phyloP scores from a whole-genome alignment of 73 alveolate species.

The Diophrys appendiculata region DNA sequence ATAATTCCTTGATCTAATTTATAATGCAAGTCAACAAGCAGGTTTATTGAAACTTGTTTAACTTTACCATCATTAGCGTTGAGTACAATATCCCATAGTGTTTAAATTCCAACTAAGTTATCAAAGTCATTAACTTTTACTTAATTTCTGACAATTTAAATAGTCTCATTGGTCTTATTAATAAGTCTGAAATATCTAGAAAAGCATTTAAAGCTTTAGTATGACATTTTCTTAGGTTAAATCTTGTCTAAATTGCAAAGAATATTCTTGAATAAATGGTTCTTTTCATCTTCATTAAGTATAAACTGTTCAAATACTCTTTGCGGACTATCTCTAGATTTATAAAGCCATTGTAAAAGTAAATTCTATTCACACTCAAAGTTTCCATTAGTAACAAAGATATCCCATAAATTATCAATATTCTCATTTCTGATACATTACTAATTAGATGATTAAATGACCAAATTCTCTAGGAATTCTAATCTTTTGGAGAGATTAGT shows the following conservation, averaged over 20 bases:
- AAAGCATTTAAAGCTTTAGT: constrained; percentile 50
- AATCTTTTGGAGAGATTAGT: constrained; percentile 40
- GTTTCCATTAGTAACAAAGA: constrained; percentile 33
- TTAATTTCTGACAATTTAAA: constrained; percentile 14
- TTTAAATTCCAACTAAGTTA: constrained; percentile 39
- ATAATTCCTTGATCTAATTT: constrained; percentile 22
- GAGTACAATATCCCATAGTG: constrained; percentile 65
- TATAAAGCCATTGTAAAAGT: constrained; percentile 61
- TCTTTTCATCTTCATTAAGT: constrained; percentile 47
- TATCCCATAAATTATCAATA: constrained; percentile 58
- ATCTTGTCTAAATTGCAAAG: constrained; percentile 44
- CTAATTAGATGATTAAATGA: constrained; percentile 15
- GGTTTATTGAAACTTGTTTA: constrained; percentile 43
- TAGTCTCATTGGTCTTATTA: constrained; percentile 22
- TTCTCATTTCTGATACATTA: constrained; percentile 28
- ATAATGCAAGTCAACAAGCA: constrained; percentile 47
- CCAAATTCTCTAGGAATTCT: constrained; percentile 52
- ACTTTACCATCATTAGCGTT: constrained; percentile 48
- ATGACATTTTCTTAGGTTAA: constrained; percentile 10
- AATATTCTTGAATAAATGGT: constrained; percentile 37
- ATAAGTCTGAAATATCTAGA: constrained; percentile 42
- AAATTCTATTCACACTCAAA: constrained; percentile 36
- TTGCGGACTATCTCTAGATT: not conserved
- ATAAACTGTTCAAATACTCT: constrained; percentile 4
- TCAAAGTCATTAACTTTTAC: constrained; percentile 31